Percentiles rank a stretch among this genome's conserved stretches.
phyloP scores from a whole-genome alignment of 2,329 filamentous ascomycete species.

The Penicillium sp. region DNA sequence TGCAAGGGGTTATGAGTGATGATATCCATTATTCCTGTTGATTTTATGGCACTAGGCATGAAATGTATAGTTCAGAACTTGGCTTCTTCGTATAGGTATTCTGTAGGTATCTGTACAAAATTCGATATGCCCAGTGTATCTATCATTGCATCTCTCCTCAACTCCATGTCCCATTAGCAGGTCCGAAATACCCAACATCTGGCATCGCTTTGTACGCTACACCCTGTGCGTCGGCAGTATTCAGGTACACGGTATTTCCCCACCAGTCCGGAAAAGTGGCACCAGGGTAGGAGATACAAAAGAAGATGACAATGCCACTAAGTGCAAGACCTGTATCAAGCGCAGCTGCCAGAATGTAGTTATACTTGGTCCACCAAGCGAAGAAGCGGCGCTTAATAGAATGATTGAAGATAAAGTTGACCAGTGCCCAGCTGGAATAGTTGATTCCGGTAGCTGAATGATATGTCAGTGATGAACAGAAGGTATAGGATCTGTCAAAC shows the following conservation, averaged over 20 bases:
- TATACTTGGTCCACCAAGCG: conserved; percentile 43
- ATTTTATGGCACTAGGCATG: background rate
- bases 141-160: background rate
- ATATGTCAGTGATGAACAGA: background rate
- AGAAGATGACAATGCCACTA: conserved; percentile 35
- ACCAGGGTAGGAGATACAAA: conserved; percentile 31
- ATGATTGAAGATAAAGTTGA: conserved; percentile 70
- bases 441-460: conserved; percentile 32
- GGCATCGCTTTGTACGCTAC: conserved; percentile 27
- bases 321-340: conserved; percentile 36
- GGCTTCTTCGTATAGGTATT: background rate
- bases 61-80: conserved; percentile 2
- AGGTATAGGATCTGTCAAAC: background rate
- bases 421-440: conserved; percentile 34
- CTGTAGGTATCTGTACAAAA: too few species aligned
- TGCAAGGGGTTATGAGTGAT: conserved; percentile 30
- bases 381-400: conserved; percentile 52
- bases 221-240: conserved; percentile 30
- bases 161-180: conserved; percentile 28
- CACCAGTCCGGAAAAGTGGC: conserved; percentile 32
- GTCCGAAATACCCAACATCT: conserved; percentile 29
- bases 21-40: conserved; percentile 24
- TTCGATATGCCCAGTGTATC: background rate
- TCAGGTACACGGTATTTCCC: conserved; percentile 31
- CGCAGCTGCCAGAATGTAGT: conserved; percentile 41